Evolutionary conservation across 2,329 filamentous ascomycete genomes (phyloP), one percentile per base, ranked within the genome.

Genomic region (Fusarium devonianum): DNA sequence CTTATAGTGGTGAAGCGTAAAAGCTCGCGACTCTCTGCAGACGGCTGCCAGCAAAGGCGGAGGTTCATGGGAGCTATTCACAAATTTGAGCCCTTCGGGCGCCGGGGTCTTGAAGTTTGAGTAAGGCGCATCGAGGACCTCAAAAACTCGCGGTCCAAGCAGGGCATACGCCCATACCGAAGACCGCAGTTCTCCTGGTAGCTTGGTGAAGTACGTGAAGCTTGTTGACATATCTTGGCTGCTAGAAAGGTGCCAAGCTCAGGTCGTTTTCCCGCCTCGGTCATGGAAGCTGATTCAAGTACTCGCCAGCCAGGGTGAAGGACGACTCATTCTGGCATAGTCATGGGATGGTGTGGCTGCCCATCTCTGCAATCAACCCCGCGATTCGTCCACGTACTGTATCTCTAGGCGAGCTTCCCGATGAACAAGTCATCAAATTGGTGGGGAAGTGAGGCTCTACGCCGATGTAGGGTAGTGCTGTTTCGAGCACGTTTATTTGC

Each of bases 91-190:
- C 18, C 49, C 55, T 26, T 56, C 29, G 19, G 56, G 44, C 14
- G 49, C 41, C 14, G 49, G 50, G n/a, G 55, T 58, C 45, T 50
- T 53, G 43, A 51, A 38, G 17, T 56, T 63, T 30, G 54, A 49
- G 25, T 48, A 37, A 30, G 59, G 57, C 25, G 52, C 47, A 28
- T 61, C 57, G 25, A 61, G 40, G 10, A 64, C 46, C 28, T 64
- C 59, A 21, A 60, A 60, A 29, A 60, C 50, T 43, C 48, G 52
- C 21, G 54, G 45, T 21, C 54, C 59, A n/a, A 47, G 54, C 18
- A 63, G 46, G 26, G 56, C 49, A 32, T 50, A 44, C 33, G 25
- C 37, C 56, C 59, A 58, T 13, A 56, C 39, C 44, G 60, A 63
- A n/a, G 44, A 51, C 28, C 57, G 48, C 32, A 62, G 40, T 57